These are phyloP conservation scores for Begonia loranthoides DNA, from an alignment of 306 rosid genomes.

Conservation along the genomic window DNA sequence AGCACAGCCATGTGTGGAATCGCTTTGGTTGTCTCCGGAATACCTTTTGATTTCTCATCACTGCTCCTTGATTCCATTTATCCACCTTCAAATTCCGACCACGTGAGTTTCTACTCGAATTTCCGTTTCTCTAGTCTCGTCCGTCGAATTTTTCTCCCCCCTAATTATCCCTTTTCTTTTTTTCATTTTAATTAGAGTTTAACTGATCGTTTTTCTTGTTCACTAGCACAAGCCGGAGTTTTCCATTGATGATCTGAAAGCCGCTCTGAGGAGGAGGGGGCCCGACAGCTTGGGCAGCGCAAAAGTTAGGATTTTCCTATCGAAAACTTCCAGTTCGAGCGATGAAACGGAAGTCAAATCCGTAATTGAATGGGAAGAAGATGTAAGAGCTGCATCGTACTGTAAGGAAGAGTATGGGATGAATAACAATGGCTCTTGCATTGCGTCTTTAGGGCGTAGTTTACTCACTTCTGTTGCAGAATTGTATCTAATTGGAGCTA, in stretches of 20 bases:
- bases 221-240: slow-evolving; percentile 22
- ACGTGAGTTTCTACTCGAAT: slow-evolving; percentile 18
- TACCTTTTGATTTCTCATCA: slow-evolving; percentile 37
- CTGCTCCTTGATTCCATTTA: slow-evolving; percentile 16
- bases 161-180: not conserved
- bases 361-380: slow-evolving; percentile 20
- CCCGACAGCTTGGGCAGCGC: slow-evolving; percentile 62
- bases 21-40: slow-evolving; percentile 54
- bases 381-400: slow-evolving; percentile 1
- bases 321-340: slow-evolving; percentile 1
- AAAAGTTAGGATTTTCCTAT: slow-evolving; percentile 31
- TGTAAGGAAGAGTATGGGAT: slow-evolving; percentile 4
- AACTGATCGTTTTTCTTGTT: not conserved
- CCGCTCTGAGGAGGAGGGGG: slow-evolving; percentile 65
- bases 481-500: slow-evolving; percentile 59
- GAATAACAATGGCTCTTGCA: slow-evolving; percentile 3
- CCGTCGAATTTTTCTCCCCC: too few relatives aligned
- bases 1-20: slow-evolving; percentile 69
- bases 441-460: slow-evolving; percentile 6
- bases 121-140: not conserved
- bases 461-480: slow-evolving; percentile 15
- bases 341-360: slow-evolving; percentile 22
- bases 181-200: not conserved
- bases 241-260: slow-evolving; percentile 38
- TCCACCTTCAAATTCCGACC: slow-evolving; percentile 20